Conservation (phyloP, 306 rosid genomes). For the Gleditsia sinensis region DNA sequence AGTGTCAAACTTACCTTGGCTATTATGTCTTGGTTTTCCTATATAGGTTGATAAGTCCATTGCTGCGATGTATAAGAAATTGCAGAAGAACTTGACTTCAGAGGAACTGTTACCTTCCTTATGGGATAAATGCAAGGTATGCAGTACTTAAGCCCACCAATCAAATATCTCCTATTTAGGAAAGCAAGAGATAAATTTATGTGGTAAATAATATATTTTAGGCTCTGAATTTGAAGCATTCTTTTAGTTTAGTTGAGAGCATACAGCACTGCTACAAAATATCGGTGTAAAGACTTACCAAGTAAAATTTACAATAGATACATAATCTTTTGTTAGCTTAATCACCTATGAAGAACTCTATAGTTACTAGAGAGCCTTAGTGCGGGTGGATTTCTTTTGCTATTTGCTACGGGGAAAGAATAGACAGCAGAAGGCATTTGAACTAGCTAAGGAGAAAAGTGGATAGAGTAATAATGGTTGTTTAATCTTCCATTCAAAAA, state of each 20-base stretch:
- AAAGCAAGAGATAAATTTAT: not conserved
- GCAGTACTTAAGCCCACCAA: constrained; percentile 15
- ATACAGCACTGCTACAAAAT: constrained; percentile 17
- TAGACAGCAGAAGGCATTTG: not conserved
- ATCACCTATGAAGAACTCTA: not conserved
- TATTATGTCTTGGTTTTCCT: constrained; percentile 22
- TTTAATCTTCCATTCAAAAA: not conserved
- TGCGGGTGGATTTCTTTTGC: not conserved
- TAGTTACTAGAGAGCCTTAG: not conserved
- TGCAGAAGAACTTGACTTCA: constrained; percentile 93
- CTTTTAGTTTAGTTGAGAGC: not conserved
- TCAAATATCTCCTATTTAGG: not conserved
- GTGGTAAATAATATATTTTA: not conserved
- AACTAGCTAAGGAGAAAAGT: not conserved
- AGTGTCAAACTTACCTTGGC: constrained; percentile 11
- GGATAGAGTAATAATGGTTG: not conserved
- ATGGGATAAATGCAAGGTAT: constrained; percentile 99
- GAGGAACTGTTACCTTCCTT: constrained; percentile 96
- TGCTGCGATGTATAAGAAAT: constrained; percentile 81
- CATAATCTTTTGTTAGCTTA: not conserved
- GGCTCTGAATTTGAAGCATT: not conserved
- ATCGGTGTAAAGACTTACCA: not conserved
- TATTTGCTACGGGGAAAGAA: no score
- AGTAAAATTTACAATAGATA: not conserved
- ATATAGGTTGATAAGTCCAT: constrained; percentile 84